Conservation (phyloP, 345 rosid genomes). For the Leavenworthia alabamica region DNA sequence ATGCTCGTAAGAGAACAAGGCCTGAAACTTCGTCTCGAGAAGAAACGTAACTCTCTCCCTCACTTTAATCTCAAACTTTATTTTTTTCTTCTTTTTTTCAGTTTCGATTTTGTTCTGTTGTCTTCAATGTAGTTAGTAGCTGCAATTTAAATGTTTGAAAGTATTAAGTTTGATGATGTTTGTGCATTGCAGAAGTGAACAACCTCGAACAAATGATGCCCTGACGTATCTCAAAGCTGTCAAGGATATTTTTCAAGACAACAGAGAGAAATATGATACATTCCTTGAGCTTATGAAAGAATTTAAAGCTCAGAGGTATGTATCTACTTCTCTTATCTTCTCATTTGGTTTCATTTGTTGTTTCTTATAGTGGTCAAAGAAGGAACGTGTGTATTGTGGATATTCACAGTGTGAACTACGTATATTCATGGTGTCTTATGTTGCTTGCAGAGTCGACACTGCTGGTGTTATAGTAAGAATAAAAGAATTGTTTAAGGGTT, state of each 20-base stretch:
- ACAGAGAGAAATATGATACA: constrained; percentile 65
- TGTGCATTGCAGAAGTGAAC: constrained; percentile 52
- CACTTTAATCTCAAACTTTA: too few relatives aligned
- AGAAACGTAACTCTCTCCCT: constrained; percentile 59
- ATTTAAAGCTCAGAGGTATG: constrained; percentile 92
- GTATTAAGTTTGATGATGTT: neutral
- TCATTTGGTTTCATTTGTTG: constrained; percentile 1
- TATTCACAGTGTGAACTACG: neutral
- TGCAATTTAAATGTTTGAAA: constrained; percentile 8
- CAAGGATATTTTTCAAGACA: constrained; percentile 68
- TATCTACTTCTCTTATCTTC: neutral
- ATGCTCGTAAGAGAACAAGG: constrained; percentile 42
- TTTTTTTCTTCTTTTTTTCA: too few relatives aligned
- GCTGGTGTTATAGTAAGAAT: constrained; percentile 79
- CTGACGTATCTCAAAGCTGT: constrained; percentile 83
- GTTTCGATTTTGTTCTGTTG: constrained; percentile 11
- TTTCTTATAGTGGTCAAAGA: neutral
- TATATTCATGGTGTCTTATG: constrained; percentile 13
- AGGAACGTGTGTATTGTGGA: neutral
- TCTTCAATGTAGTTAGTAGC: too few relatives aligned
- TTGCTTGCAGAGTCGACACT: constrained; percentile 61
- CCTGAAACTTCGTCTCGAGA: constrained; percentile 57
- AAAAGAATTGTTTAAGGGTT: constrained; percentile 84
- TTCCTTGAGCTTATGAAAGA: constrained; percentile 94
- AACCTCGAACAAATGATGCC: constrained; percentile 63